Conservation (phyloP, 768 basidiomycete species). For the Boletus huronensis region DNA sequence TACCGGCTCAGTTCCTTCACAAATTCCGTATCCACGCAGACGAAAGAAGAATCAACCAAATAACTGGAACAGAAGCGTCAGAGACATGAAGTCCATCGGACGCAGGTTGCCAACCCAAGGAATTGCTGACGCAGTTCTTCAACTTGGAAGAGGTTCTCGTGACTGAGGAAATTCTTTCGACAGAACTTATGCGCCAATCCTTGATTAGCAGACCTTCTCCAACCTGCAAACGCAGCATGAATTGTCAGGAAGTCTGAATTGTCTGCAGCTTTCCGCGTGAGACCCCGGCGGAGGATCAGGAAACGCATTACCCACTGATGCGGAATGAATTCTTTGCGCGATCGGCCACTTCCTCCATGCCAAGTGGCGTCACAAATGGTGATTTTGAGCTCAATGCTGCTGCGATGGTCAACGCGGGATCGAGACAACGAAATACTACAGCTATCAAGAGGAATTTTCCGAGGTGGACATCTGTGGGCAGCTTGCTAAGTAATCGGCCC, state of each 20-base stretch:
- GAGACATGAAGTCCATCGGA: conserved; percentile 2
- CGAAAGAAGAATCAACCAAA: conserved; percentile 84
- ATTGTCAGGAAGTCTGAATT: conserved; percentile 95
- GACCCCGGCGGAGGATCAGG: background rate
- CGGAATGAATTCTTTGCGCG: conserved; percentile 78
- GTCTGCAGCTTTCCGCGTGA: conserved; percentile 43
- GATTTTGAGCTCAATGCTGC: conserved; percentile 91
- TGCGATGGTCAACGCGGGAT: conserved; percentile 95
- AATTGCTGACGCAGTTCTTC: conserved; percentile 94
- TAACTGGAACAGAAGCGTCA: conserved; percentile 47
- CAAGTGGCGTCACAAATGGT: conserved; percentile 87
- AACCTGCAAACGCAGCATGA: conserved; percentile 85
- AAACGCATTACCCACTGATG: conserved; percentile 46
- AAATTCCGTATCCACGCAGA: conserved; percentile 62
- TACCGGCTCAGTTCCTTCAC: conserved; percentile 70
- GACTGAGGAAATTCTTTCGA: conserved; percentile 73
- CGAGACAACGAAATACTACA: conserved; percentile 82
- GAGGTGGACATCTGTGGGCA: conserved; percentile 94
- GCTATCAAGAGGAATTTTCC: conserved; percentile 90
- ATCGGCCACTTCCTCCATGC: conserved; percentile 83
- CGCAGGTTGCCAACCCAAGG: conserved; percentile 46
- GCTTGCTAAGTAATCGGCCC: conserved; percentile 83
- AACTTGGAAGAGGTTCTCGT: conserved; percentile 94
- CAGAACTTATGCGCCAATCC: conserved; percentile 71
- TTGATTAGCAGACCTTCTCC: conserved; percentile 70